Base-by-base conservation (phyloP, 1,284 basidiomycete species). In the Neolentinus lepideus region DNA sequence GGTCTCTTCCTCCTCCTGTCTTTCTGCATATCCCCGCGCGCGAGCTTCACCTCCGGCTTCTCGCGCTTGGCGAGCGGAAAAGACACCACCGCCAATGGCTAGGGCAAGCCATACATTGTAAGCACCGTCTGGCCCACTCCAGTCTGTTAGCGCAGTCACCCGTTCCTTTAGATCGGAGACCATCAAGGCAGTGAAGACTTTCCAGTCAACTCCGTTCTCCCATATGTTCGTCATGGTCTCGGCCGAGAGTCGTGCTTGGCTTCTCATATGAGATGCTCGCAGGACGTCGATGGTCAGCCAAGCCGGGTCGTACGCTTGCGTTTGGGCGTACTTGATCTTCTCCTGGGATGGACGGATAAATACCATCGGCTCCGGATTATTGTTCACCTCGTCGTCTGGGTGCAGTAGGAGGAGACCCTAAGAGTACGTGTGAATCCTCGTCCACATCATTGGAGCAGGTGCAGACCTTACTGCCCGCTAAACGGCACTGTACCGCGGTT, bases 171-270 rank as follows among this genome's bases (percentile, higher is more conserved):
- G 45, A 1, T 54, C 58, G 46, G 54, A 52, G n/a, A 61, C 52
- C 51, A 75, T 63, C 11, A 77, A 61, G 0, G 61, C 43, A 3
- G 55, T 31, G 54, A 78, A 71, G 6, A 67, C 59, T 0, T 54
- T 16, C 10, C 57, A 51, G 0, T 68, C 64, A 1, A 78, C 76
- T 1, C 73, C 73, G 59, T 78, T 78, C 60, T 77, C 70, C 9
- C 72, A 68, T n/a, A 78, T 66, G 59, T 76, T 75, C 51, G 73
- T 69, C 52, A 78, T 73, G 19, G 71, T 71, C 58, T 79, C 75
- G 3, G 66, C 63, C 3, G 76, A 75, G 4, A 77, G 63, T 2
- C 67, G 63, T 0, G 71, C 65, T 2, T 73, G 70, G 1, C 60
- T 64, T 4, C 62, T 64, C 57, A 76, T 62, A 0, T 67, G 66